Evolutionary conservation across 805 yeast species (phyloP).

Genomic region (Kluyveromyces dobzhanskii): DNA sequence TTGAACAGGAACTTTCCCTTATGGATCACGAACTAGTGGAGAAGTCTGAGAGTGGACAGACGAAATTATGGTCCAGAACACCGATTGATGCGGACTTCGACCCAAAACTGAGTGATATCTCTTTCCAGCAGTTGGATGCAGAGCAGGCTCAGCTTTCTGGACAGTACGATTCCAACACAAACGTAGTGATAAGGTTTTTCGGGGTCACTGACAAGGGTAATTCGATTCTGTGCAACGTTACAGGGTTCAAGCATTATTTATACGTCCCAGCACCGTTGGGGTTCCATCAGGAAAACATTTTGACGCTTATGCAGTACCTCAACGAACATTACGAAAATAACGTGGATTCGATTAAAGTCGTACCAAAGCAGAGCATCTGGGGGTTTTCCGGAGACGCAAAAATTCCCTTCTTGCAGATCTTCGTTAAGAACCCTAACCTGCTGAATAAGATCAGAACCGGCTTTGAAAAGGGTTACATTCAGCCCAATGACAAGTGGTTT

Average conservation of each 20-base stretch:
- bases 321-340: constrained; percentile 42
- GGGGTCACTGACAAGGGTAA: constrained; percentile 88
- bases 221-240: constrained; percentile 82
- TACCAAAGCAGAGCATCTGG: constrained; percentile 81
- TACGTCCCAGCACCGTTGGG: constrained; percentile 88
- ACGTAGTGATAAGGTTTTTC: constrained; percentile 70
- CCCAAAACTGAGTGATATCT: constrained; percentile 42
- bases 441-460: constrained; percentile 65
- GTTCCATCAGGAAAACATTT: constrained; percentile 49
- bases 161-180: constrained; percentile 24
- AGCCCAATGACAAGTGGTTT: constrained; percentile 55
- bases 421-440: constrained; percentile 54
- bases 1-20: constrained; percentile 24
- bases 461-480: constrained; percentile 76
- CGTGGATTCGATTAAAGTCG: constrained; percentile 57
- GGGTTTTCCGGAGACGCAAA: constrained; percentile 77
- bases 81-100: constrained; percentile 42
- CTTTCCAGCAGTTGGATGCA: constrained; percentile 90
- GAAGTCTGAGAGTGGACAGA: constrained; percentile 18
- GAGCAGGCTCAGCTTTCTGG: constrained; percentile 66
- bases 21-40: constrained; percentile 26
- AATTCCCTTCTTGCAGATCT: constrained; percentile 71
- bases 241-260: constrained; percentile 82
- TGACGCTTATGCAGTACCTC: constrained; percentile 38
- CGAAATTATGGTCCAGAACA: constrained; percentile 50